These are phyloP conservation scores for Amborella trichopoda DNA, from an alignment of 164 flowering plant species.

Conservation along the genomic window DNA sequence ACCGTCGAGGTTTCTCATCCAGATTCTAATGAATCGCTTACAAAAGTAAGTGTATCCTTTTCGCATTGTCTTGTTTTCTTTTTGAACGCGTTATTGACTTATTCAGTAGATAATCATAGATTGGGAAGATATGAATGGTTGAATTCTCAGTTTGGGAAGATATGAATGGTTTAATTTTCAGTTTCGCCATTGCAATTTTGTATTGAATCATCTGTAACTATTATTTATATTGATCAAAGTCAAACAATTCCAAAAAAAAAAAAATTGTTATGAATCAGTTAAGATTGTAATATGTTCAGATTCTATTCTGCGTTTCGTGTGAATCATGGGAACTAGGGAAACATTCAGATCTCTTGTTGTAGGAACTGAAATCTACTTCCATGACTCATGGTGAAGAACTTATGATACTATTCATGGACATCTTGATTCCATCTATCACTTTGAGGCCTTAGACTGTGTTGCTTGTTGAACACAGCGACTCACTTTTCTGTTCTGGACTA, in stretches of 20 bases:
- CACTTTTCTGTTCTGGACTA: too few relatives aligned
- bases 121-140: neutral
- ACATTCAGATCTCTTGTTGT: too few relatives aligned
- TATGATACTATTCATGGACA: too few relatives aligned
- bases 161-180: constrained; percentile 1
- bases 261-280: too few relatives aligned
- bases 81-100: neutral
- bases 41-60: constrained; percentile 32
- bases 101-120: neutral
- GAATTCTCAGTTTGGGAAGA: neutral
- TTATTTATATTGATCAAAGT: neutral
- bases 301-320: too few relatives aligned
- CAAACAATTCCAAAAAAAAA: neutral
- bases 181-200: neutral
- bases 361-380: too few relatives aligned
- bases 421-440: too few relatives aligned
- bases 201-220: neutral
- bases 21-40: constrained; percentile 50
- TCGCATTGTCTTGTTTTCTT: neutral
- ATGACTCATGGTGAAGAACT: too few relatives aligned
- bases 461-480: too few relatives aligned
- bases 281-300: too few relatives aligned
- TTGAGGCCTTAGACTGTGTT: too few relatives aligned
- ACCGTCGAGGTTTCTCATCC: constrained; percentile 65
- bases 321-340: too few relatives aligned